Percentiles rank a stretch among this genome's conserved stretches.
These are phyloP conservation scores for Dioszegia crocea DNA, from an alignment of 768 basidiomycete genomes.

Conservation along the genomic window DNA sequence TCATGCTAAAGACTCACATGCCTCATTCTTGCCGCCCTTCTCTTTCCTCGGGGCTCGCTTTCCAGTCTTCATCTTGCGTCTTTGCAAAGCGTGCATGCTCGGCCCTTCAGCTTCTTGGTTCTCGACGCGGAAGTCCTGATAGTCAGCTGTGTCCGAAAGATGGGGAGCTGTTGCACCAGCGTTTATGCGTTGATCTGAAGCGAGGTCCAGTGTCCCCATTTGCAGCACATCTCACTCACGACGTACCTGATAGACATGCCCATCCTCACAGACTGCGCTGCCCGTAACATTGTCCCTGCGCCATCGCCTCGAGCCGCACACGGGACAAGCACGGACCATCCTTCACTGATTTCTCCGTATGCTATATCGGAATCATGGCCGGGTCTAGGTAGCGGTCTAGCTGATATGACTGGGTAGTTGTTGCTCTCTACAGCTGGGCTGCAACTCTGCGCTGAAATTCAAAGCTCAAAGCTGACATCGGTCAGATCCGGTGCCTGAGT, in stretches of 20 bases:
- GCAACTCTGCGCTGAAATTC: too few species aligned
- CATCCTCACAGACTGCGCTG: conserved; percentile 79
- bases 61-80: conserved; percentile 58
- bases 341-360: neutral
- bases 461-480: too few species aligned
- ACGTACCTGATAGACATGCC: conserved; percentile 79
- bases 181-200: too few species aligned
- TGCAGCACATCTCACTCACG: too few species aligned
- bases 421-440: neutral
- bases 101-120: conserved; percentile 63
- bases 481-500: neutral
- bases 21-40: conserved; percentile 59
- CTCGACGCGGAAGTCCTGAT: conserved; percentile 77
- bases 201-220: too few species aligned
- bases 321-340: conserved; percentile 59
- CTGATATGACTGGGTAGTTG: neutral
- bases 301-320: conserved; percentile 82
- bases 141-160: conserved; percentile 2
- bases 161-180: too few species aligned
- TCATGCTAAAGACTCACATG: conserved; percentile 51
- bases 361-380: neutral
- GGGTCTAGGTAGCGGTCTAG: neutral
- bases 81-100: conserved; percentile 62
- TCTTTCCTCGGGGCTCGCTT: conserved; percentile 56
- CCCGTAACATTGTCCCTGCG: conserved; percentile 78